Base-by-base conservation (phyloP, 1,284 basidiomycete species). In the Anthracocystis setariae region DNA sequence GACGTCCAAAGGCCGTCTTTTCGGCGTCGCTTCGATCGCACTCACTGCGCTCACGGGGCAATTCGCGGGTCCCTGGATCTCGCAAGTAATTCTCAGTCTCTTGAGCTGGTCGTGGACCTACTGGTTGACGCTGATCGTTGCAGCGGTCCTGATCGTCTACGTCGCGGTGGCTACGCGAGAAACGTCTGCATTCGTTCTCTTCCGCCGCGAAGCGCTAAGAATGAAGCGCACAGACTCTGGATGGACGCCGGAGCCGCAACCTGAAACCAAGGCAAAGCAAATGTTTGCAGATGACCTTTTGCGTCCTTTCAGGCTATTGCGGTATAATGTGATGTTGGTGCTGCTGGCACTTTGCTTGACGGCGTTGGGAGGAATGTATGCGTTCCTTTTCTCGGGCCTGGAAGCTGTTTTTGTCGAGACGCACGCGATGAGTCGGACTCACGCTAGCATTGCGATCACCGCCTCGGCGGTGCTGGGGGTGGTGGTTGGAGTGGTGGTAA, bases 191-290 rank as follows among this genome's bases (percentile, higher is more conserved):
- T 57, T 65, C 25, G 53, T 71, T 12, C 24, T 74, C 10, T 74
- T 70, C 54, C 62, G 72, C 25, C 57, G 68, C 38, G 46, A 61
- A 24, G 68, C 61, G 17, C 32, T 64, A 29, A 23, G 39, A 8
- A 20, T 68, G 17, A 55, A 64, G 29, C 58, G 61, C 20, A 53
- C 52, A 8, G 48, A 40, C 9, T 42, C 55, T 35, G 52, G 48
- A 5, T 72, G 68, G 73, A 68, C 66, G n/a, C 69, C 73, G n/a
- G 73, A 74, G 18, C 69, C 73, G 24, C 64, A 63, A 23, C 38
- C 46, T 5, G 46, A 50, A 18, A 59, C 56, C 0, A 46, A 32
- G 17, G 23, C 45, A 15, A 29, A 37, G 15, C 60, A 74, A 13
- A 45, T 57, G 21, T 46, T 70, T 4, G 46, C 5, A 18, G 62